Percentiles rank a stretch among this genome's conserved stretches.
These are phyloP conservation scores for Leccinum longicurvipes DNA, from an alignment of 768 basidiomycete species.

Conservation along the genomic window DNA sequence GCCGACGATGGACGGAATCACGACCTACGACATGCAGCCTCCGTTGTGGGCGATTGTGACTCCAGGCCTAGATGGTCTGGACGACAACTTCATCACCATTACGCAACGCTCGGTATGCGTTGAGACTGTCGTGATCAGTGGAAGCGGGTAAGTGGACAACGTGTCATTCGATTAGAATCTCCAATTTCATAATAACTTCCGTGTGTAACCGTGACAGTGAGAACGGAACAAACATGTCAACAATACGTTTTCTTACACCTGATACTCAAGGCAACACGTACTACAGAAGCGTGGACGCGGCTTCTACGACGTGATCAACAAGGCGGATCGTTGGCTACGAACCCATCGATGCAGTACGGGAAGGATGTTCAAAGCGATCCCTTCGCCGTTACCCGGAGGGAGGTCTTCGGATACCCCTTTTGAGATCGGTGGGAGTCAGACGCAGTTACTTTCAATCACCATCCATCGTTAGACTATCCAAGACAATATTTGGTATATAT, in stretches of 20 bases:
- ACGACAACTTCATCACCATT: slow-evolving; percentile 58
- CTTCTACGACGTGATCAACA: slow-evolving; percentile 56
- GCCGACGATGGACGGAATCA: slow-evolving; percentile 69
- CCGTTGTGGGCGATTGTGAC: slow-evolving; percentile 51
- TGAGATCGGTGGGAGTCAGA: neutral
- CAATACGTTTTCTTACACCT: slow-evolving; percentile 61
- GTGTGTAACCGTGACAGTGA: slow-evolving; percentile 54
- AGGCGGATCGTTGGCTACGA: slow-evolving; percentile 45
- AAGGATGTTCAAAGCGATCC: neutral
- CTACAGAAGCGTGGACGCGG: slow-evolving; percentile 55
- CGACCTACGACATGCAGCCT: slow-evolving; percentile 52
- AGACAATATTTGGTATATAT: slow-evolving; percentile 7
- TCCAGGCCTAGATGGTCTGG: slow-evolving; percentile 40
- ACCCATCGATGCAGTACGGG: neutral
- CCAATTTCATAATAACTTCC: slow-evolving; percentile 40
- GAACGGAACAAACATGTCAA: slow-evolving; percentile 69
- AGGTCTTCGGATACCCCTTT: slow-evolving; percentile 10
- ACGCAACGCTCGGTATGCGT: slow-evolving; percentile 57
- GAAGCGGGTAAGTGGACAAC: slow-evolving; percentile 52
- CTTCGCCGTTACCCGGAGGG: slow-evolving; percentile 35
- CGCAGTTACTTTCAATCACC: neutral
- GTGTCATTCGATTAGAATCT: slow-evolving; percentile 64
- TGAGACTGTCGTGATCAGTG: slow-evolving; percentile 57
- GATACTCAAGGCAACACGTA: slow-evolving; percentile 64
- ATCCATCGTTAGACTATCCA: slow-evolving; percentile 1